Conservation (phyloP, 139 green algal genomes). For the Tetradesmus obliquus region DNA sequence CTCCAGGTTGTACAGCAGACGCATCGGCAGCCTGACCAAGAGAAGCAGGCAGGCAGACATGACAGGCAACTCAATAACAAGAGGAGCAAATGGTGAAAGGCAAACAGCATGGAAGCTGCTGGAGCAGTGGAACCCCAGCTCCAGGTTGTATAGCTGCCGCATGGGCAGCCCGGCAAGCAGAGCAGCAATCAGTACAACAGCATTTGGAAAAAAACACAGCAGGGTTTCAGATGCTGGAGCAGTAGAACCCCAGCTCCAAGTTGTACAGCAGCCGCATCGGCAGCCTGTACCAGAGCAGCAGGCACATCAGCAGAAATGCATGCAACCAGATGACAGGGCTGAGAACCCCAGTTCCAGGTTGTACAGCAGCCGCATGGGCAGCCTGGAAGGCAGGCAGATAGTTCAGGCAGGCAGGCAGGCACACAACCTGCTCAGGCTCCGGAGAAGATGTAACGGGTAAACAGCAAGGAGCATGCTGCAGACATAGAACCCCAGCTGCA, state of each 20-base stretch:
- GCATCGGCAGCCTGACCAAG: constrained; percentile 54
- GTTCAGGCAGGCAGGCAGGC: background rate
- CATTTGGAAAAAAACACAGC: background rate
- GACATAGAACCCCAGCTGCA: constrained; percentile 72
- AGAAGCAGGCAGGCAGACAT: background rate
- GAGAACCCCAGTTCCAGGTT: constrained; percentile 60
- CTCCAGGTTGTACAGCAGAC: constrained; percentile 63
- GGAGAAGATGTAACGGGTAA: background rate
- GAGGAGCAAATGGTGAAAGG: background rate
- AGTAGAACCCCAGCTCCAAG: constrained; percentile 70
- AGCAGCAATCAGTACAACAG: background rate
- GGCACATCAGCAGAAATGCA: background rate
- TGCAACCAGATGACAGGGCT: no score
- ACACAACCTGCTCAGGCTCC: background rate
- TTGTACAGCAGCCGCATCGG: constrained; percentile 62
- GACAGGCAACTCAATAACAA: background rate
- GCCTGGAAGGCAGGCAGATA: background rate
- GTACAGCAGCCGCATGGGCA: constrained; percentile 63
- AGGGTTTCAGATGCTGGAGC: constrained; percentile 46
- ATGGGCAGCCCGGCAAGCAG: constrained; percentile 40
- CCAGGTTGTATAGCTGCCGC: constrained; percentile 59
- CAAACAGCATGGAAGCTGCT: constrained; percentile 37
- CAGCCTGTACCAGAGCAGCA: constrained; percentile 41
- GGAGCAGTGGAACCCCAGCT: constrained; percentile 67
- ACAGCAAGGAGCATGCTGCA: constrained; percentile 45